Conservation (phyloP, 169 alveolate genomes). For the Cardiosporidium cionae region DNA sequence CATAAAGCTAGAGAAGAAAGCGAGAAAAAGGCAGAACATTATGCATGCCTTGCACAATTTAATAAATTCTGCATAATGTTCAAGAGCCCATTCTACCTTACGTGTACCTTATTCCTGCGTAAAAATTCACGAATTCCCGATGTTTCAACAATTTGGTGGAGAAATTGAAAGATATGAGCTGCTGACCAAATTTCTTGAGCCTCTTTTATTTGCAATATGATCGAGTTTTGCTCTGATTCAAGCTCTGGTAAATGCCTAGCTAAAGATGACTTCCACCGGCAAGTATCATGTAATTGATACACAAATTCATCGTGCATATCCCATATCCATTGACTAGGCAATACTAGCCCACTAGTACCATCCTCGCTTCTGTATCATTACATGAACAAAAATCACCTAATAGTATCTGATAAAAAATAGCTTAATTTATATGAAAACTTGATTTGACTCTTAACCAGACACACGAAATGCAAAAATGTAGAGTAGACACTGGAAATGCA, state of each 20-base stretch:
- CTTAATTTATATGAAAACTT: no score
- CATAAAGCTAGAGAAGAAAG: no score
- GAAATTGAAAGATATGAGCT: neutral
- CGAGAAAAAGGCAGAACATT: no score
- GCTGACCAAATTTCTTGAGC: conserved; percentile 17
- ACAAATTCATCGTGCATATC: conserved; percentile 68
- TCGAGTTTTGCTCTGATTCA: conserved; percentile 29
- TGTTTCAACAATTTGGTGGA: conserved; percentile 1
- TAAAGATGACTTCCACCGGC: conserved; percentile 33
- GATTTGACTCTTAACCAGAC: no score
- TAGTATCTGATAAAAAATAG: no score
- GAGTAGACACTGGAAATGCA: no score
- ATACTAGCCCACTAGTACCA: conserved; percentile 41
- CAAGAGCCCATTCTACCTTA: no score
- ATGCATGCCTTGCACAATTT: no score
- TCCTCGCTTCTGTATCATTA: no score
- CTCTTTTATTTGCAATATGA: neutral
- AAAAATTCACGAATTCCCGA: conserved; percentile 11
- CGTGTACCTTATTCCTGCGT: neutral
- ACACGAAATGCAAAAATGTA: no score
- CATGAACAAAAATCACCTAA: no score
- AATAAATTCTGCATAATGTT: no score
- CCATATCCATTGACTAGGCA: conserved; percentile 72
- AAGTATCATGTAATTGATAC: conserved; percentile 65
- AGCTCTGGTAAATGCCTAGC: conserved; percentile 35